phyloP scores from a whole-genome alignment of 2,329 filamentous ascomycete genomes.

The Ophiobolus disseminans region DNA sequence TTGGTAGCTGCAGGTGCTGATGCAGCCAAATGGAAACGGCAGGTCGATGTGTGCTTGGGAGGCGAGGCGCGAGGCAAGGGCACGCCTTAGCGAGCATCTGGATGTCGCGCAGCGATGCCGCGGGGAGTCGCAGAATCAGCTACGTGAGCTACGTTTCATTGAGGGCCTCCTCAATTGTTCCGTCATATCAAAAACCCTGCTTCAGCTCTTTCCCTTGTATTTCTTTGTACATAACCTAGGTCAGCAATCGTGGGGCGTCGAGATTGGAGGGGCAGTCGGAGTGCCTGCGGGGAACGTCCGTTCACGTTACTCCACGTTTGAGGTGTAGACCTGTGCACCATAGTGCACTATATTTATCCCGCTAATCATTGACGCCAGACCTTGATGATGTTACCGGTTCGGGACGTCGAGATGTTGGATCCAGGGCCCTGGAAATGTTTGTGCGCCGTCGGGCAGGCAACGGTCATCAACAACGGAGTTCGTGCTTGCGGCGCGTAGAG shows the following conservation, averaged over 20 bases:
- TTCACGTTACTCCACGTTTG: conserved; percentile 8
- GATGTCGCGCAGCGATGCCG: conserved; percentile 2
- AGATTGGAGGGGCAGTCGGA: conserved; percentile 2
- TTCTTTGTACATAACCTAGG: neutral
- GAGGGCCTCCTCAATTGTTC: neutral
- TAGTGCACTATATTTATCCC: conserved; percentile 8
- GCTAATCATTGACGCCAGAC: conserved; percentile 5
- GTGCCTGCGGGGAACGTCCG: conserved; percentile 2
- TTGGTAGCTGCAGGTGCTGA: neutral
- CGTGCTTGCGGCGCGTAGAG: too few relatives aligned
- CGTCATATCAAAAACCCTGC: neutral
- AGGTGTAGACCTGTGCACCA: conserved; percentile 1
- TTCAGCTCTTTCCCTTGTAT: neutral
- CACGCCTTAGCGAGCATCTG: conserved; percentile 3
- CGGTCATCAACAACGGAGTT: neutral
- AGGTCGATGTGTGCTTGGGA: neutral
- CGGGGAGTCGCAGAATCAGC: conserved; percentile 8
- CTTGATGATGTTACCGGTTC: neutral
- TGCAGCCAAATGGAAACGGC: conserved; percentile 2
- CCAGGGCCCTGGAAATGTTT: neutral
- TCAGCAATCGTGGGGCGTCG: neutral
- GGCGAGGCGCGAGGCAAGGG: conserved; percentile 1
- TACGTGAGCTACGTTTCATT: conserved; percentile 2
- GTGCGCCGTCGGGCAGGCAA: neutral
- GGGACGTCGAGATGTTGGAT: neutral